A percentile compares a stretch with the other conserved stretches of the same genome.
phyloP scores from a whole-genome alignment of 371 early-diverging fungal species.

The Mortierella sp. region DNA sequence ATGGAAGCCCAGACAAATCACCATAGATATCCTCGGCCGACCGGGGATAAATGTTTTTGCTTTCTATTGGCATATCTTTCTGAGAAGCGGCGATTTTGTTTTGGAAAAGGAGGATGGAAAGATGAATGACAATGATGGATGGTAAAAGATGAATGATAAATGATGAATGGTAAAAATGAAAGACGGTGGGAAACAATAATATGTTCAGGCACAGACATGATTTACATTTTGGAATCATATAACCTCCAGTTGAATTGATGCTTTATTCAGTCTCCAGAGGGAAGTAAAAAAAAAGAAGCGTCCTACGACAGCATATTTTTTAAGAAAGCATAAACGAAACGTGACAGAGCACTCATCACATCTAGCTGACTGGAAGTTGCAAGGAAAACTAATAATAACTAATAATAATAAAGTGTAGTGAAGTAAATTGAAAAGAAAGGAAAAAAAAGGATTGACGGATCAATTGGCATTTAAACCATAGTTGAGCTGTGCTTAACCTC shows the following conservation, averaged over 20 bases:
- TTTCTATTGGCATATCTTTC: not conserved
- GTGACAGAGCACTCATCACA: not conserved
- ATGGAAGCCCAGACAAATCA: constrained; percentile 11
- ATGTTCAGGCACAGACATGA: not conserved
- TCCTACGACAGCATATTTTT: not conserved
- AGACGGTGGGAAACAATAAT: too few relatives aligned
- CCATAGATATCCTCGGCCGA: constrained; percentile 28
- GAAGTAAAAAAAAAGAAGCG: not conserved
- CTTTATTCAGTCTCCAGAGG: not conserved
- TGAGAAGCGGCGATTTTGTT: not conserved
- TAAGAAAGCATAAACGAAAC: not conserved
- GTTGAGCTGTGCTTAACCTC: constrained; percentile 5
- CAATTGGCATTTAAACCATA: constrained; percentile 12
- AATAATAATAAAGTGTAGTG: not conserved
- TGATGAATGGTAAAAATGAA: not conserved
- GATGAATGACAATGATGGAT: not conserved
- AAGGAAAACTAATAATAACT: not conserved
- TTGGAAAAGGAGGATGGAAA: not conserved
- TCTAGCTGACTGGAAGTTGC: not conserved
- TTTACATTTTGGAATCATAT: not conserved
- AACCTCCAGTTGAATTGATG: not conserved
- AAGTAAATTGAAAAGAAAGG: not conserved
- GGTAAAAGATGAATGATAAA: not conserved
- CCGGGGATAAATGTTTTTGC: not conserved
- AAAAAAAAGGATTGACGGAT: not conserved